phyloP scores from a whole-genome alignment of 495 filamentous ascomycete genomes.

The Chaetomium cochliodes region DNA sequence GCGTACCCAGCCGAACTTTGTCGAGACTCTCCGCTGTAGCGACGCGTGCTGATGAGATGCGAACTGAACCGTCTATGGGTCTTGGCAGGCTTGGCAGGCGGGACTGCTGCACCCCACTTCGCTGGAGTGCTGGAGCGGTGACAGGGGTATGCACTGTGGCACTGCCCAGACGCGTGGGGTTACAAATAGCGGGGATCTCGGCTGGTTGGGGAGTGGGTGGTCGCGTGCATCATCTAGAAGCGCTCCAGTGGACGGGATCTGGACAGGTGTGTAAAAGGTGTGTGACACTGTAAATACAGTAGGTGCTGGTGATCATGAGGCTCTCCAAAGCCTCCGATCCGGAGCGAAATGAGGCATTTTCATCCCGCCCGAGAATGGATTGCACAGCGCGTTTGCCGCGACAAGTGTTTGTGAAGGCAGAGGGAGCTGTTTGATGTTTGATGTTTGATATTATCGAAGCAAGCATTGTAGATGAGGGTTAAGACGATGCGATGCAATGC shows the following conservation, averaged over 20 bases:
- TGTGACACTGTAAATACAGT: not conserved
- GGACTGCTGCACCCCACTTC: not conserved
- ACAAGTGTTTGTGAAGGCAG: not conserved
- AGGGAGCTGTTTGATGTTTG: too few species aligned
- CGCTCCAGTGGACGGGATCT: not conserved
- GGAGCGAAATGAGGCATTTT: not conserved
- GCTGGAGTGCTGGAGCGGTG: not conserved
- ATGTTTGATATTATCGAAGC: not conserved
- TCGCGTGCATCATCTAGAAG: not conserved
- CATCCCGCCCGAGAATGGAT: not conserved
- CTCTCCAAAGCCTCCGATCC: not conserved
- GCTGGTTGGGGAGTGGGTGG: not conserved
- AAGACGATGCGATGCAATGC: too few species aligned
- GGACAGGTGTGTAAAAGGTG: not conserved
- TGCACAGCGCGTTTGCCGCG: not conserved
- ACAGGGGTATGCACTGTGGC: too few species aligned
- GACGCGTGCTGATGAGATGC: constrained; percentile 1
- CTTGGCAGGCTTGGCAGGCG: not conserved
- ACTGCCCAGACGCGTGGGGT: not conserved
- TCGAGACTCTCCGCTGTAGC: not conserved
- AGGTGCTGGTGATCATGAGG: not conserved
- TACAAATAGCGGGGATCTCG: not conserved
- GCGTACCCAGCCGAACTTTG: not conserved
- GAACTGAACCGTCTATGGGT: not conserved
- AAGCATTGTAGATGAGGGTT: too few species aligned